Percentiles rank a stretch among this genome's conserved stretches.
Conservation (phyloP, 257 asterid species). For the Agastache rugosa region DNA sequence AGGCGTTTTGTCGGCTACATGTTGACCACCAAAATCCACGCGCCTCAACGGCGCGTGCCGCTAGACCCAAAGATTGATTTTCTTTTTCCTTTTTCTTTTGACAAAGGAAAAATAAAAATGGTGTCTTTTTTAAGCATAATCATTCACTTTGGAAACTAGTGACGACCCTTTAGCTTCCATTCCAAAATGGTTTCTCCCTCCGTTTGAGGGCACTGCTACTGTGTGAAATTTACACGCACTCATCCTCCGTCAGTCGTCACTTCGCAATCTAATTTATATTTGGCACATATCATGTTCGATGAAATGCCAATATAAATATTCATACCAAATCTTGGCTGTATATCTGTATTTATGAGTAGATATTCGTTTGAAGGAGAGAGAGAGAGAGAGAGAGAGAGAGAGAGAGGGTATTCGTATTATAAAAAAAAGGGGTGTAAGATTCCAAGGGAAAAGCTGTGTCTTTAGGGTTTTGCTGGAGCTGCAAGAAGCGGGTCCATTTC, state of each 20-base stretch:
- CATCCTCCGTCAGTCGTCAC: conserved; percentile 31
- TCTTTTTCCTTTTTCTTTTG: conserved; percentile 1
- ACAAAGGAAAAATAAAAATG: conserved; percentile 30
- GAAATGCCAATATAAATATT: conserved; percentile 20
- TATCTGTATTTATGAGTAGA: conserved; percentile 32
- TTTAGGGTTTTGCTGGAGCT: conserved; percentile 65
- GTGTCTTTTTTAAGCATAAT: conserved; percentile 43
- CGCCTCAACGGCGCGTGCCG: conserved; percentile 40
- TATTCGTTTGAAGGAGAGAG: conserved; percentile 24
- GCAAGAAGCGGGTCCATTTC: conserved; percentile 54
- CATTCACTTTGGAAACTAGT: conserved; percentile 37
- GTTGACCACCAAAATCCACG: conserved; percentile 42
- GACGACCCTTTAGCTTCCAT: conserved; percentile 34
- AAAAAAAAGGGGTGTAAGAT: conserved; percentile 47
- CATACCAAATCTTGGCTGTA: conserved; percentile 30
- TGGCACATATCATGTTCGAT: conserved; percentile 15
- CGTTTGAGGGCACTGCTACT: conserved; percentile 20
- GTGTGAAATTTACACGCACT: conserved; percentile 24
- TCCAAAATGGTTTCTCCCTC: conserved; percentile 20
- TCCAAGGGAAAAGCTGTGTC: conserved; percentile 44
- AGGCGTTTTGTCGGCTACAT: conserved; percentile 40
- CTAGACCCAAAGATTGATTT: conserved; percentile 12
- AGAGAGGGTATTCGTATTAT: conserved; percentile 12
- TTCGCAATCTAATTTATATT: not conserved
- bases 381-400: conserved; percentile 29